Conservation (phyloP, 768 basidiomycete species). For the Suillus subalutaceus region DNA sequence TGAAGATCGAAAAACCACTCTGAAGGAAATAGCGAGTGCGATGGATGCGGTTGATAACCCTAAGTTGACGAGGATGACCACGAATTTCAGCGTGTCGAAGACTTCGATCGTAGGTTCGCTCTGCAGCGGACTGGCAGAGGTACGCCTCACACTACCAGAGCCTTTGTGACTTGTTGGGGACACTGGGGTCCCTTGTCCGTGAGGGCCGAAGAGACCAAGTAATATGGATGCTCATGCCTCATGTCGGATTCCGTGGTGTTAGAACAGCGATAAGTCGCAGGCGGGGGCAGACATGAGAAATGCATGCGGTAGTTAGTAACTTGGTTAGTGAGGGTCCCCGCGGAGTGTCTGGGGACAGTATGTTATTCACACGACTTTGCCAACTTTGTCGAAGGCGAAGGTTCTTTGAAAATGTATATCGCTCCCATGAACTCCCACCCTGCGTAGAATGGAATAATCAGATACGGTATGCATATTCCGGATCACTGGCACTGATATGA, state of each 20-base stretch:
- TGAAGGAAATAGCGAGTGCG: neutral
- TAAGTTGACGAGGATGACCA: neutral
- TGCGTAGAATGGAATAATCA: neutral
- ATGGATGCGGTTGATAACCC: neutral
- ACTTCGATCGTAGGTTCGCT: too few species aligned
- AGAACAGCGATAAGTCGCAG: neutral
- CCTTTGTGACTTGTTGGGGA: too few species aligned
- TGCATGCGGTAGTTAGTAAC: too few species aligned
- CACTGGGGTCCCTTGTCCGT: too few species aligned
- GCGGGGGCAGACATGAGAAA: too few species aligned
- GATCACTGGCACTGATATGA: neutral
- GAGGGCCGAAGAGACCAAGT: neutral
- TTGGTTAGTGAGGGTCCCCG: too few species aligned
- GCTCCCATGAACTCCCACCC: neutral
- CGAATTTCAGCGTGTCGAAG: too few species aligned
- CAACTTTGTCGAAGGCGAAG: neutral
- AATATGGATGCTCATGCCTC: neutral
- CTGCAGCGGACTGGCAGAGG: too few species aligned
- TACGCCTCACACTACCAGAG: neutral
- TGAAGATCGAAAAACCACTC: neutral
- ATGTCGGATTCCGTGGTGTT: neutral
- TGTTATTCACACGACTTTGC: neutral
- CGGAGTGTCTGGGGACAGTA: neutral
- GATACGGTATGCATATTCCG: neutral
- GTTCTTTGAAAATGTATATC: neutral